Base-by-base conservation (phyloP, 441 rosid species). In the Croton setiger region DNA sequence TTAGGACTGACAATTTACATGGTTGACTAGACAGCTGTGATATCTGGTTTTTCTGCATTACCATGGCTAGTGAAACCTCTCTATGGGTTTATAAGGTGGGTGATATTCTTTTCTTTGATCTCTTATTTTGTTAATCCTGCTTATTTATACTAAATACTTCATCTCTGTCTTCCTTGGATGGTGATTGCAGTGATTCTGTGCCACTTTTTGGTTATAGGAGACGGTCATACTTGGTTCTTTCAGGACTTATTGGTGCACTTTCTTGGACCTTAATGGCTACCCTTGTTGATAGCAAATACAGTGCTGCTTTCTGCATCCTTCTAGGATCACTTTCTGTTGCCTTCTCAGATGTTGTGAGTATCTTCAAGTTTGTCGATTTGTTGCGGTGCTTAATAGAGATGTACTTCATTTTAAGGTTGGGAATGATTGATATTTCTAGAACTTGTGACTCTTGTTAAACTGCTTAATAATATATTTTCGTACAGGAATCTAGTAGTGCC, bases 1-100 rank as follows among this genome's bases (percentile, higher is more conserved):
- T 21, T 43, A 79, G 74, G 75, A 73, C 86, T 86, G 84, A 89
- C 83, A 75, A 73, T 81, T 17, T 77, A 53, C 71, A 18, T 80
- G 74, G 39, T 85, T 84, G 81, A 82, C 88, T 90, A 92, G 99
- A 90, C 97, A 86, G 99, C 99, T 83, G 90, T 92, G 70, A 85
- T 94, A 80, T 81, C 87, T 27, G 98, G 98, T 55, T 90, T 90
- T 81, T 90, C 99, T 76, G 74, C 98, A 5, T 84, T 94, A 47
- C 99, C 99, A 2, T 94, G 99, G 99, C 99, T 90, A 72, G 74
- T 94, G 60, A 94, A 94, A 78, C 98, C 99, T 63, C 82, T 94
- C 37, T 94, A 92, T 60, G 98, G 98, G 45, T 95, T 95, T 80
- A 88, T 92, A 57, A 95, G 99, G 97, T 92, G 79, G 44, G 76